These are phyloP conservation scores for Aspergillus steynii DNA, from an alignment of 495 filamentous ascomycete genomes.

Conservation along the genomic window DNA sequence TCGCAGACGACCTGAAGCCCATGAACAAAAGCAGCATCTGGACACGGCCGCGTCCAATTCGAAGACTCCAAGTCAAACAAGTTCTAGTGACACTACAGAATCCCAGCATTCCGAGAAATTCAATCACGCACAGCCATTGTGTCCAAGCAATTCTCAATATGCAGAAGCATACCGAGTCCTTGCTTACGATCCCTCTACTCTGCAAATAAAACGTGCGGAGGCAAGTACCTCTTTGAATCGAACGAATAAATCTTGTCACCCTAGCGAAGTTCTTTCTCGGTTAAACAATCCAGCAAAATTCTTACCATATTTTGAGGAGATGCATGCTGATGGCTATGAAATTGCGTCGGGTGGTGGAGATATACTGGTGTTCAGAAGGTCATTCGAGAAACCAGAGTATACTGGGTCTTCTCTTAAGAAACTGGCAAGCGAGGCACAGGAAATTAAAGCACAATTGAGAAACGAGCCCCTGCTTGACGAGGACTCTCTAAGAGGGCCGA, in stretches of 20 bases:
- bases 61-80: neutral
- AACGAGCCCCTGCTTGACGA: slow-evolving; percentile 5
- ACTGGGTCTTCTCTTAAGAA: slow-evolving; percentile 17
- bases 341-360: slow-evolving; percentile 70
- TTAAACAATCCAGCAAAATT: slow-evolving; percentile 72
- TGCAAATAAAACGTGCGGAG: slow-evolving; percentile 59
- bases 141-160: slow-evolving; percentile 7
- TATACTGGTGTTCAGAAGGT: slow-evolving; percentile 71
- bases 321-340: slow-evolving; percentile 70
- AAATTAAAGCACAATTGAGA: neutral
- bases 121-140: neutral
- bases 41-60: too few relatives aligned
- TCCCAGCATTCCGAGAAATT: neutral
- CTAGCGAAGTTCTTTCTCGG: slow-evolving; percentile 64
- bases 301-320: slow-evolving; percentile 62
- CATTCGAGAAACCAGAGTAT: slow-evolving; percentile 12
- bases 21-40: neutral
- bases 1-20: neutral
- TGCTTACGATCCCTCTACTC: slow-evolving; percentile 67
- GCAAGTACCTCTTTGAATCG: slow-evolving; percentile 56
- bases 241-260: slow-evolving; percentile 44
- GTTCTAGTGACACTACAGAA: neutral
- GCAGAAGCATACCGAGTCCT: slow-evolving; percentile 67
- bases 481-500: neutral
- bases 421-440: slow-evolving; percentile 3